Conservation (phyloP, 2,329 filamentous ascomycete species). For the Dactylonectria estremocensis region DNA sequence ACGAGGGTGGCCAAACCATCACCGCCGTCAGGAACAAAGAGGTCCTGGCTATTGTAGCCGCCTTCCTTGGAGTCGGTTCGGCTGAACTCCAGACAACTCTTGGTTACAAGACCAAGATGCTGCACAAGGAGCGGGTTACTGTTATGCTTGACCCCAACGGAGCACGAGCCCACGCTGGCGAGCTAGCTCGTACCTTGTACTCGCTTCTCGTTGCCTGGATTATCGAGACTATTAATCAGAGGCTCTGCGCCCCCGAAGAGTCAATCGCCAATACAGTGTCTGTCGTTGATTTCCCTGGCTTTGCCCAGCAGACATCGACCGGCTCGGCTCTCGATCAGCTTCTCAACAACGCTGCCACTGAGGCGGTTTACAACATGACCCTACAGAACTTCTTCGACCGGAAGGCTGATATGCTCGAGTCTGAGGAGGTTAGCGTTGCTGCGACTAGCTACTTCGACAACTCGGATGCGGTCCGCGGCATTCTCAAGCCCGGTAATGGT, state of each 20-base stretch:
- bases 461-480: conserved; percentile 90
- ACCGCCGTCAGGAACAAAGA: conserved; percentile 97
- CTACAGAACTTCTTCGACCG: conserved; percentile 97
- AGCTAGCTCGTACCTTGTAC: conserved; percentile 93
- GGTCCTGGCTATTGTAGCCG: conserved; percentile 85
- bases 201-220: conserved; percentile 94
- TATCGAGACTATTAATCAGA: conserved; percentile 93
- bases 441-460: conserved; percentile 99
- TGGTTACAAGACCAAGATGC: conserved; percentile 96
- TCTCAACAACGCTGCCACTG: conserved; percentile 93
- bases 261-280: conserved; percentile 93
- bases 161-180: conserved; percentile 92
- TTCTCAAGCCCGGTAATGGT: conserved; percentile 94
- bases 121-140: conserved; percentile 96
- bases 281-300: conserved; percentile 96
- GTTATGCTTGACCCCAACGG: conserved; percentile 96
- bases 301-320: conserved; percentile 87
- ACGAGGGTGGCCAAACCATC: conserved; percentile 89
- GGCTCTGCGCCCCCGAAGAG: conserved; percentile 89
- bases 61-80: conserved; percentile 91
- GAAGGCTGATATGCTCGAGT: conserved; percentile 93
- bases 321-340: conserved; percentile 92
- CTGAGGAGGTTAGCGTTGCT: conserved; percentile 90
- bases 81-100: conserved; percentile 89
- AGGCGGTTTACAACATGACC: conserved; percentile 93